Evolutionary conservation across 352 stramenopile species (phyloP).

Genomic region (Thalassiosira mediterranea): DNA sequence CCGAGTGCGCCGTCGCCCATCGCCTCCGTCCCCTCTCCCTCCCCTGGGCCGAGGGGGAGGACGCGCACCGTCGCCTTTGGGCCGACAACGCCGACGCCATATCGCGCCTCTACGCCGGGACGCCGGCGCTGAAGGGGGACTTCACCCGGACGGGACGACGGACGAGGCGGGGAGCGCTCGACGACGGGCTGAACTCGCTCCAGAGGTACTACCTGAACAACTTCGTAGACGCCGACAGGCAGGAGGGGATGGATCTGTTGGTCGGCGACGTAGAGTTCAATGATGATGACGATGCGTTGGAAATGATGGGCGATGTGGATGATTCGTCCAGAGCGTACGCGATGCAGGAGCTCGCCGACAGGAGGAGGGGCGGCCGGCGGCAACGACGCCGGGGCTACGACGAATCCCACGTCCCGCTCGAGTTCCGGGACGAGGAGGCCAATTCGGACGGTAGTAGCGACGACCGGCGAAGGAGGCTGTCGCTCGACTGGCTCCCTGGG

Average conservation of each 20-base stretch:
- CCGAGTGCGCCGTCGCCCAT: slow-evolving; percentile 39
- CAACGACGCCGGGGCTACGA: slow-evolving; percentile 38
- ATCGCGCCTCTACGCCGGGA: slow-evolving; percentile 91
- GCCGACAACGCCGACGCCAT: slow-evolving; percentile 96
- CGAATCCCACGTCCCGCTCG: slow-evolving; percentile 43
- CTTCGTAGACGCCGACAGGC: slow-evolving; percentile 91
- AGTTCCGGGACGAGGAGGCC: slow-evolving; percentile 22
- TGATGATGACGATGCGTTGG: too few species aligned
- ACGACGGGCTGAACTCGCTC: slow-evolving; percentile 94
- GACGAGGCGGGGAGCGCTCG: slow-evolving; percentile 90
- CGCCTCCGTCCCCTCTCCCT: slow-evolving; percentile 54
- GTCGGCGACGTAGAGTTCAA: slow-evolving; percentile 78
- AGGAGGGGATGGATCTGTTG: slow-evolving; percentile 93
- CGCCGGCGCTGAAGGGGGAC: slow-evolving; percentile 93
- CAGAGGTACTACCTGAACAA: slow-evolving; percentile 96
- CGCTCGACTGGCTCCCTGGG: slow-evolving; percentile 66
- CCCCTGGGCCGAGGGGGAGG: slow-evolving; percentile 68
- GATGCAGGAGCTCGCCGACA: slow-evolving; percentile 34
- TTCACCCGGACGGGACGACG: slow-evolving; percentile 94
- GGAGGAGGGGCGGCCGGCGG: slow-evolving; percentile 8
- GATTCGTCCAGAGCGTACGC: slow-evolving; percentile 23
- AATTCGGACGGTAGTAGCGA: background rate
- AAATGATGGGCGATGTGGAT: slow-evolving; percentile 3
- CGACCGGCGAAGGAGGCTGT: slow-evolving; percentile 13
- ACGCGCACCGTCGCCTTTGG: slow-evolving; percentile 87